Base-by-base conservation (phyloP, 345 rosid species). In the Dimocarpus longan region DNA sequence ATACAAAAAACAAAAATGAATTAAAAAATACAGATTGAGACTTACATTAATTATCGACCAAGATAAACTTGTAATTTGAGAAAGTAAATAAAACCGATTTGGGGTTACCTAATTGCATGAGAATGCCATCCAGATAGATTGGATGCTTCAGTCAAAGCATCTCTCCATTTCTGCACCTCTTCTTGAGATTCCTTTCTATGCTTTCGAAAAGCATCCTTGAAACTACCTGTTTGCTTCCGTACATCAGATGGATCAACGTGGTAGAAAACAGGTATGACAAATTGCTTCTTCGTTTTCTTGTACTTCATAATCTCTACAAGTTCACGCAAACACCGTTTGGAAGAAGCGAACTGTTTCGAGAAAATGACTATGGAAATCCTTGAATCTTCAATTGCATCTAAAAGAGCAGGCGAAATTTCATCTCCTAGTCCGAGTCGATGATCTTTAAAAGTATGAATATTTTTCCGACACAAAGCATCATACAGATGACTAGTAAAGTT, bases 171-270 rank as follows among this genome's bases (percentile, higher is more conserved):
- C 0, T 28, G 15, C 4, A 78, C 81, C 70, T 75, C 76, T 0
- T 67, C 84, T 18, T 24, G 18, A 12, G 8, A 26, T 75, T 16
- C 39, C 5, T 63, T 15, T 78, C 75, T 78, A 5, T 83, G 86
- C 5, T 73, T 68, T 22, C 60, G 72, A 15, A 84, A 84, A 3
- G 65, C 50, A 43, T 75, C 82, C 68, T 70, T 78, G 54, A 81
- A 84, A 52, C 70, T 44, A 62, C 85, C 87, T 13, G 70, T 71
- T 56, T 84, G 87, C n/a, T 79, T 72, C 21, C 78, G 73, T 19
- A 84, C 73, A 10, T 72, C 85, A 0, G 80, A 57, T 54, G 83
- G 85, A 73, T 76, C 80, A 10, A 52, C 57, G 5, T 15, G 16
- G 7, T 52, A 52, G 18, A 52, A 52, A 52, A 52, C 57, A 5